phyloP scores from a whole-genome alignment of 1,284 basidiomycete species.

The Trichosporon faecale region DNA sequence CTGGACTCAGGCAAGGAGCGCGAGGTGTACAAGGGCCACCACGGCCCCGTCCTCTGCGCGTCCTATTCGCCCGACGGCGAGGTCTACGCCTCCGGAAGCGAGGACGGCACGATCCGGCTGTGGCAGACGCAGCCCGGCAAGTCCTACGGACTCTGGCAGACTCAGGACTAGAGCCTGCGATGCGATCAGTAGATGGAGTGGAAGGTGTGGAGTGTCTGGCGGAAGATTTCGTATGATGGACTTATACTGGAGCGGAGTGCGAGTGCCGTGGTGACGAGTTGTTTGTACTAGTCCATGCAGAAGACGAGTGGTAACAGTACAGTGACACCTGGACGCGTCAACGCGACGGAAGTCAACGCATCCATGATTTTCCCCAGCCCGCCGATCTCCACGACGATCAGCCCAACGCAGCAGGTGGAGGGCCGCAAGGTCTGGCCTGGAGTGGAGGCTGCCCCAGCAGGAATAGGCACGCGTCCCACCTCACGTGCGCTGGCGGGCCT shows the following conservation, averaged over 20 bases:
- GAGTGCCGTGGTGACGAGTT: not conserved
- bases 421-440: not conserved
- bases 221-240: not conserved
- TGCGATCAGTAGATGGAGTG: not conserved
- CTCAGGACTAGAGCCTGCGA: slow-evolving; percentile 37
- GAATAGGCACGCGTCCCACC: not conserved
- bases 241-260: not conserved
- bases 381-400: not conserved
- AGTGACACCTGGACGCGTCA: not conserved
- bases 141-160: slow-evolving; percentile 87
- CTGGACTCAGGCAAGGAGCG: slow-evolving; percentile 77
- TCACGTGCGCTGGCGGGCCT: not conserved
- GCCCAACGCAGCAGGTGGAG: not conserved
- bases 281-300: slow-evolving; percentile 12
- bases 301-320: not conserved
- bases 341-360: not conserved
- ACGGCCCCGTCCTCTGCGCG: slow-evolving; percentile 92
- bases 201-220: not conserved
- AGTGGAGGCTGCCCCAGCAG: not conserved
- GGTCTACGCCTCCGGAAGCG: slow-evolving; percentile 92
- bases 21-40: slow-evolving; percentile 94
- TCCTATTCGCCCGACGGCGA: slow-evolving; percentile 97
- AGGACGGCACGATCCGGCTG: slow-evolving; percentile 74
- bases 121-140: slow-evolving; percentile 96
- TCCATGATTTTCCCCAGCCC: not conserved